Base-by-base conservation (phyloP, 805 yeast species). In the Ogataea polymorpha region DNA sequence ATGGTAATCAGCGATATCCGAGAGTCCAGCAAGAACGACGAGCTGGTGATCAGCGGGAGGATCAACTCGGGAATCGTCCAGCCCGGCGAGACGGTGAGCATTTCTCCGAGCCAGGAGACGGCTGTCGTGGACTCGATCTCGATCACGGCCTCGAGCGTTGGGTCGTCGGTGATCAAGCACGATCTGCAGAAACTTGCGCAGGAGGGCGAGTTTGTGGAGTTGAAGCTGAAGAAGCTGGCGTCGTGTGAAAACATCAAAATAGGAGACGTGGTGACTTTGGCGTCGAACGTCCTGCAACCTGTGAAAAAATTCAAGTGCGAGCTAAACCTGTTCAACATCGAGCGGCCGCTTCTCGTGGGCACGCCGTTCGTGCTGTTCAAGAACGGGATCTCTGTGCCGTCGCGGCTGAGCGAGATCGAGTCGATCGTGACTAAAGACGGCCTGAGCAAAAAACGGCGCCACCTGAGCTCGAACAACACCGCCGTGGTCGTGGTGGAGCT, bases 301-400 rank as follows among this genome's bases (percentile, higher is more conserved):
- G 68, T 71, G 2, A 71, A 70, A 36, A 70, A 66, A 37, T 73
- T 79, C 47, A 62, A 63, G n/a, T 77, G 84, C 32, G 75, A 80
- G 40, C 58, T 87, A 31, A 66, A 72, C 29, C 67, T 82, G 5
- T 91, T 91, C 50, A 83, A 83, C 42, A 58, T 80, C 53, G 71
- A 71, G 25, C 72, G 86, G 49, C 96, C 96, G 0, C 62, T 89
- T 33, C 65, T 89, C 29, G 80, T 82, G 11, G 96, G 97, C 6
- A 73, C 95, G 0, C 82, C 90, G 29, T 72, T 88, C 49, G 75
- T 87, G 29, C 60, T 87, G 38, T 88, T 89, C 63, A 73, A 90
- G 45, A 89, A 90, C 47, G 80, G 86, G 42, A 72, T 79, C 18
- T 79, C 82, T 31, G 76, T 78, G 30, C 86, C 93, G 2, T 88